Evolutionary conservation across 163 green algal genomes (phyloP).

Genomic region (Volvox carteri): DNA sequence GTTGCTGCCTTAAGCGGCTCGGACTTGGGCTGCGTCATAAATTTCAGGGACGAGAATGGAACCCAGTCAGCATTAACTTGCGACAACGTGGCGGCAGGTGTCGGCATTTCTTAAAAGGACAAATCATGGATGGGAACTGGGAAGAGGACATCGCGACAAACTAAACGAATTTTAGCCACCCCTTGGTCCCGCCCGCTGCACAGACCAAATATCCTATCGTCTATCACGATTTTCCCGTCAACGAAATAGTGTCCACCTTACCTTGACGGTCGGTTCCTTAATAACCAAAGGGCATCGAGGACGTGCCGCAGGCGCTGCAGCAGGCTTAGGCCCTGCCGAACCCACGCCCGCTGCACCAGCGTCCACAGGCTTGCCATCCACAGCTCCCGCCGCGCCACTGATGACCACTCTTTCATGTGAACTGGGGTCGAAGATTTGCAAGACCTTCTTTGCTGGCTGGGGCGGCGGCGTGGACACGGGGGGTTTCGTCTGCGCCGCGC

Average conservation of each 20-base stretch:
- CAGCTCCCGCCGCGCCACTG: background rate
- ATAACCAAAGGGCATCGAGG: conserved; percentile 30
- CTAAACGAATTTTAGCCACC: too few species aligned
- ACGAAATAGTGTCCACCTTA: too few species aligned
- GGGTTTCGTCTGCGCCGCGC: background rate
- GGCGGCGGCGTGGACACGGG: conserved; percentile 23
- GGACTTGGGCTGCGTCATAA: background rate
- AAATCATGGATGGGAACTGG: too few species aligned
- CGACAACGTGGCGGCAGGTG: too few species aligned
- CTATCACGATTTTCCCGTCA: too few species aligned
- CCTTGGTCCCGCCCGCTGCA: too few species aligned
- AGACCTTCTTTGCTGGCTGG: conserved; percentile 5
- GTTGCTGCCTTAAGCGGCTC: background rate
- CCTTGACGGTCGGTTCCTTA: conserved; percentile 41
- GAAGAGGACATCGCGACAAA: too few species aligned
- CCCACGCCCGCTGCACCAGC: background rate
- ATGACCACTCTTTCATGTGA: conserved; percentile 35
- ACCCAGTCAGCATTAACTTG: too few species aligned
- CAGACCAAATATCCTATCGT: too few species aligned
- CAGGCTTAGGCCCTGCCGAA: background rate
- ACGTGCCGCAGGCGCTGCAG: background rate
- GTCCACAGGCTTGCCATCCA: background rate
- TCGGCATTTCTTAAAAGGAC: too few species aligned
- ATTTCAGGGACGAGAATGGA: too few species aligned
- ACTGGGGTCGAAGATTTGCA: conserved; percentile 28